Conservation (phyloP, 2,329 filamentous ascomycete species). For the Fusarium piperis region DNA sequence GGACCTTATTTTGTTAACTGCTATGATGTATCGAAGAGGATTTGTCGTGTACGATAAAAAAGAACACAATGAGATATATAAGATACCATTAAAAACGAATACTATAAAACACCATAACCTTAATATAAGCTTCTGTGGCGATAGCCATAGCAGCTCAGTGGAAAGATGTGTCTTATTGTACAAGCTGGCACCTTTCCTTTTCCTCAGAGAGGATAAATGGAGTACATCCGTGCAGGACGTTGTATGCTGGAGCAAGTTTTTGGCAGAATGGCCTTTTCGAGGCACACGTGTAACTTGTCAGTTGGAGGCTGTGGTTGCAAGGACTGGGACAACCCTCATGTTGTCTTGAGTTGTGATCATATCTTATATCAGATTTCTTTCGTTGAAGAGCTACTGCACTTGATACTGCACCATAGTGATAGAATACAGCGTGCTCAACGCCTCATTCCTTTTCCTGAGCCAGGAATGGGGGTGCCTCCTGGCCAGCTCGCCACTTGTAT, state of each 20-base stretch:
- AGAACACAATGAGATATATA: too few species aligned
- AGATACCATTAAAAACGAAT: too few species aligned
- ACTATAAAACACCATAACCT: too few species aligned
- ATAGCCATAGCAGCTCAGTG: too few species aligned
- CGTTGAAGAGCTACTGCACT: not conserved
- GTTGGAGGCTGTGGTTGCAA: not conserved
- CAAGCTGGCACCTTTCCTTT: too few species aligned
- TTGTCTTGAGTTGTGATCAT: not conserved
- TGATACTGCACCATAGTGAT: not conserved
- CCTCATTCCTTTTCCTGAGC: not conserved
- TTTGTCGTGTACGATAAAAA: too few species aligned
- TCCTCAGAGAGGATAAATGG: too few species aligned
- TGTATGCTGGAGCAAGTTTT: not conserved
- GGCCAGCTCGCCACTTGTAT: conserved; percentile 3
- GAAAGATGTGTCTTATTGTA: too few species aligned
- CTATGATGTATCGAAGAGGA: too few species aligned
- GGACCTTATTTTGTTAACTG: too few species aligned
- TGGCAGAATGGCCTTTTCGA: not conserved
- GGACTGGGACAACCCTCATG: not conserved
- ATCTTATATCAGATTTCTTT: not conserved
- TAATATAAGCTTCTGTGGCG: too few species aligned
- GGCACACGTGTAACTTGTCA: not conserved
- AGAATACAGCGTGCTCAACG: not conserved
- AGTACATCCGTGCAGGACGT: not conserved
- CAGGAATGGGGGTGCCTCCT: not conserved